A percentile compares a stretch with the other conserved stretches of the same genome.
Evolutionary conservation across 2,329 filamentous ascomycete species (phyloP).

Genomic region (Aspergillus ruber): DNA sequence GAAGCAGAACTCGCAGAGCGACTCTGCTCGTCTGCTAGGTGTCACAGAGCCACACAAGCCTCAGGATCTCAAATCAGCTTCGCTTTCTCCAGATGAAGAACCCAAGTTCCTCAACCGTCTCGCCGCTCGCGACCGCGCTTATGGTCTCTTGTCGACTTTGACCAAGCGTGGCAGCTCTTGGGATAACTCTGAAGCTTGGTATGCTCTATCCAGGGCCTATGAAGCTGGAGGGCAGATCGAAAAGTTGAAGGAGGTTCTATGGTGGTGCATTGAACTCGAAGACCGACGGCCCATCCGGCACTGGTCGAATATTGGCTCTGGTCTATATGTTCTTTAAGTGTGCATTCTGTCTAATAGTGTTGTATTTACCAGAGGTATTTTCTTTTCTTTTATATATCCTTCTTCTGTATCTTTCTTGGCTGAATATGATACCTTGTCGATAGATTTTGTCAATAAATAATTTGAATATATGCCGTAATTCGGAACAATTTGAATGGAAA

Average conservation of each 20-base stretch:
- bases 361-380: slow-evolving; percentile 1
- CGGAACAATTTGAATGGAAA: slow-evolving; percentile 12
- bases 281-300: slow-evolving; percentile 72
- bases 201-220: slow-evolving; percentile 75
- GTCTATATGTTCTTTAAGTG: slow-evolving; percentile 57
- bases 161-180: slow-evolving; percentile 82
- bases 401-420: slow-evolving; percentile 7
- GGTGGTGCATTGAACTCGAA: slow-evolving; percentile 97
- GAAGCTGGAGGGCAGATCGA: slow-evolving; percentile 79
- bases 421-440: slow-evolving; percentile 23
- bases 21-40: neutral
- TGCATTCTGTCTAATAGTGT: slow-evolving; percentile 1
- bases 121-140: slow-evolving; percentile 84
- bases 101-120: slow-evolving; percentile 72
- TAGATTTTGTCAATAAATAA: slow-evolving; percentile 10
- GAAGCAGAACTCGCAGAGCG: slow-evolving; percentile 8
- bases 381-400: slow-evolving; percentile 2
- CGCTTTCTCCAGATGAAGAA: slow-evolving; percentile 36
- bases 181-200: slow-evolving; percentile 94
- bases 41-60: neutral
- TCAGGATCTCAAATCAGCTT: neutral
- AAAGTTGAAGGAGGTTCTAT: slow-evolving; percentile 85
- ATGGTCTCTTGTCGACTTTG: slow-evolving; percentile 70
- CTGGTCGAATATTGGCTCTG: slow-evolving; percentile 65
- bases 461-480: slow-evolving; percentile 2